phyloP scores from a whole-genome alignment of 352 stramenopile species.

The Pythium chondricola region DNA sequence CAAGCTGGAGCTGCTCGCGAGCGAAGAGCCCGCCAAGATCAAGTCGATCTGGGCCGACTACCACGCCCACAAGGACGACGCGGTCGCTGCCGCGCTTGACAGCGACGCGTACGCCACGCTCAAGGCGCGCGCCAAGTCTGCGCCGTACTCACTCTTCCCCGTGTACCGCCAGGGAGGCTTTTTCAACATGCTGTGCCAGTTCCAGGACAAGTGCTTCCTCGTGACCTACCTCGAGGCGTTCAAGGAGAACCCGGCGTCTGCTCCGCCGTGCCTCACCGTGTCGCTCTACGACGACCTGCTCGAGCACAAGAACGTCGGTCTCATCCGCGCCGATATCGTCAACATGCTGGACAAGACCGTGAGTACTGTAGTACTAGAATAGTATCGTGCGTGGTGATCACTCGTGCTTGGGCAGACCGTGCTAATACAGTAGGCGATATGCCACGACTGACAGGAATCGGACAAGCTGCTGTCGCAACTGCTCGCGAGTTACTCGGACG shows the following conservation, averaged over 20 bases:
- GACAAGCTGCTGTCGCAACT: constrained; percentile 57
- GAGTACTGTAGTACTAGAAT: neutral
- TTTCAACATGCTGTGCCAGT: constrained; percentile 88
- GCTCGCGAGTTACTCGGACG: constrained; percentile 59
- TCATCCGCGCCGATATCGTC: constrained; percentile 78
- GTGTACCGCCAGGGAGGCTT: constrained; percentile 81
- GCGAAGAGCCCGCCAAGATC: constrained; percentile 56
- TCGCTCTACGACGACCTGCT: constrained; percentile 76
- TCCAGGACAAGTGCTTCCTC: constrained; percentile 86
- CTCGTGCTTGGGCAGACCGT: neutral
- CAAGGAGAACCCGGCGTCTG: constrained; percentile 73
- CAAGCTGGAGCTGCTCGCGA: constrained; percentile 75
- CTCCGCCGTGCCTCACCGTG: constrained; percentile 75
- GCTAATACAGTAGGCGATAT: neutral
- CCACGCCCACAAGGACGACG: constrained; percentile 71
- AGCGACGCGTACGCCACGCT: constrained; percentile 35
- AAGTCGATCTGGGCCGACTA: constrained; percentile 72
- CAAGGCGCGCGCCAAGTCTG: constrained; percentile 37
- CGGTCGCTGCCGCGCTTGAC: constrained; percentile 44
- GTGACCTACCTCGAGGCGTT: constrained; percentile 85
- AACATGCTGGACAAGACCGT: constrained; percentile 83
- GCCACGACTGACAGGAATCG: constrained; percentile 36
- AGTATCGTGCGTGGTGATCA: neutral
- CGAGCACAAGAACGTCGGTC: constrained; percentile 56
- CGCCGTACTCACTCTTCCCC: constrained; percentile 77